Evolutionary conservation across 495 filamentous ascomycete species (phyloP), one percentile per base, ranked within the genome.

Genomic region (Jackrogersella minutella): DNA sequence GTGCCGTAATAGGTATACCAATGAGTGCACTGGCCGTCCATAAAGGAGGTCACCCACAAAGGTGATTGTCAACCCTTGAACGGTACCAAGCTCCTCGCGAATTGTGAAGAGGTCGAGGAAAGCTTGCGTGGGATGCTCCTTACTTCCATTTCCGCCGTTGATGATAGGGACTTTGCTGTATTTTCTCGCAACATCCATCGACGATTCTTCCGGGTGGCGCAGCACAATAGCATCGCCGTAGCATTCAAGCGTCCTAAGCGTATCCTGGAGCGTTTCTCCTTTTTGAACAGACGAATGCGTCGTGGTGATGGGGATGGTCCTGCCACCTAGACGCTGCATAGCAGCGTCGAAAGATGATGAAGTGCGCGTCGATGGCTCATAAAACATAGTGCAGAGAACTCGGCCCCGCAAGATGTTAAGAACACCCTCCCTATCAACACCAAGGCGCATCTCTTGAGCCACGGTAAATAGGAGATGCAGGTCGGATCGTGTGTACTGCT

Each of bases 41-140:
- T 97, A 95, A 65, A 88, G 87, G 39, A 99, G 86, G 71, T 99
- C 95, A 70, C 95, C 95, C 50, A 88, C 86, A 76, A 99, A 99
- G 52, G 95, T 99, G 75, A 99, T 94, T 47, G 92, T 97, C 64
- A 98, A 82, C 37, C 92, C 93, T 68, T 91, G 91, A 52, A 98
- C 94, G 3, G 92, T 97, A 56, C 95, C 95, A 16, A 98, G 84
- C 79, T 99, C 95, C 78, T 99, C 93, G 55, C 96, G 89, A 76
- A 99, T 97, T 34, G 95, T 99, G 84, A 97, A 98, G 65, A 99
- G 87, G 72, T 99, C 95, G n/a, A 97, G 84, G 87, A 99, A 93
- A 3, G 95, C 95, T 78, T 99, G 95, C 0, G 96, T 98, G 2
- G 95, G 95, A 77, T 99, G 95, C 80, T 99, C 95, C 66, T 91